A percentile compares a stretch with the other conserved stretches of the same genome.
phyloP scores from a whole-genome alignment of 1,284 basidiomycete genomes.

The Tilletia setariae region DNA sequence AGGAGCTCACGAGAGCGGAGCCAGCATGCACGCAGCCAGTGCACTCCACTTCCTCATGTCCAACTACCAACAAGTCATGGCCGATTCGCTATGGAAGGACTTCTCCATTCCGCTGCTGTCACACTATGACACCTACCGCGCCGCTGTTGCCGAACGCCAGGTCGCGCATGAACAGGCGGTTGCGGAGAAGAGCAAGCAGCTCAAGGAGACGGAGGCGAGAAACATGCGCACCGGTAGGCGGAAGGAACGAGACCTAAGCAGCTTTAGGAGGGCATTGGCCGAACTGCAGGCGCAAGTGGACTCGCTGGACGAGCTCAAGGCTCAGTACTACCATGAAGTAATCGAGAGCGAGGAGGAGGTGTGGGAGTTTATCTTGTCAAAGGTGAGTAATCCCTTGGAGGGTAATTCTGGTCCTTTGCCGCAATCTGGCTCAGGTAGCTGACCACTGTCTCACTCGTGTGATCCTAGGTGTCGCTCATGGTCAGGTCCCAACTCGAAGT shows the following conservation, averaged over 20 bases:
- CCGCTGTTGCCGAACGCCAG: slow-evolving; percentile 62
- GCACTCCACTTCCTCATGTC: slow-evolving; percentile 87
- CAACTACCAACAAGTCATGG: slow-evolving; percentile 87
- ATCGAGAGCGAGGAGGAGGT: slow-evolving; percentile 87
- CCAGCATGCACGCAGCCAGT: slow-evolving; percentile 43
- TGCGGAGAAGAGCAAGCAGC: slow-evolving; percentile 75
- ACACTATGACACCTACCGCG: slow-evolving; percentile 75
- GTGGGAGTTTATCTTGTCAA: slow-evolving; percentile 77
- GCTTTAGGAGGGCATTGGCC: slow-evolving; percentile 43
- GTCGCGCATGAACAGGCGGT: slow-evolving; percentile 46
- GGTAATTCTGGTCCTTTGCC: no score
- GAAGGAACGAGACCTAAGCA: slow-evolving; percentile 64
- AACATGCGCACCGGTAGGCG: slow-evolving; percentile 69
- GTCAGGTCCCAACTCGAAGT: slow-evolving; percentile 48
- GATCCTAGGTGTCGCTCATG: slow-evolving; percentile 29
- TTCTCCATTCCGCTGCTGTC: slow-evolving; percentile 84
- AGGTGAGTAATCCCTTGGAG: no score
- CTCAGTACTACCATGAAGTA: slow-evolving; percentile 76
- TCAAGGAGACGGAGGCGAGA: slow-evolving; percentile 81
- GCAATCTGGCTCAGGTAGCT: background rate
- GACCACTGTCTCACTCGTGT: background rate
- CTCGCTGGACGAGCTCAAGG: slow-evolving; percentile 76
- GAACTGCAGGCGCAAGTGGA: slow-evolving; percentile 84
- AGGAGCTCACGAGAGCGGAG: slow-evolving; percentile 44
- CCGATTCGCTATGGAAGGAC: slow-evolving; percentile 79